These are phyloP conservation scores for Eremochloa ophiuroides DNA, from an alignment of 176 grass and related monocot species.

Conservation along the genomic window DNA sequence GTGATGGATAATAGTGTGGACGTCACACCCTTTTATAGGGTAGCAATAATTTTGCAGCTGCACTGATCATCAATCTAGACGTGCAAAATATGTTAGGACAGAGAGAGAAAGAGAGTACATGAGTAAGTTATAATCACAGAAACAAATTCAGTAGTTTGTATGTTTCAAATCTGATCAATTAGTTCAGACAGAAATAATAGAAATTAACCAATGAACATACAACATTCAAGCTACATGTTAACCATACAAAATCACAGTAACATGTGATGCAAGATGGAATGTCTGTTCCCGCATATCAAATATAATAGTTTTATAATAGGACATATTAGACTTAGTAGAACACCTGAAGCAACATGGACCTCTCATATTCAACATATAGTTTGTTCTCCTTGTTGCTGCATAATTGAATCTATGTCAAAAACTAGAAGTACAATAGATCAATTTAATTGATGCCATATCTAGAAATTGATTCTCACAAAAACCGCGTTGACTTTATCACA, in stretches of 20 bases:
- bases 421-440: neutral
- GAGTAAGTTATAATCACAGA: neutral
- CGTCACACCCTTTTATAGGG: no score
- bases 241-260: neutral
- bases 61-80: no score
- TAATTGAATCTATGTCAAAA: slow-evolving; percentile 21
- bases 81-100: no score
- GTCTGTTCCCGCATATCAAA: slow-evolving; percentile 16
- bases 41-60: no score
- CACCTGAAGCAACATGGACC: slow-evolving; percentile 90
- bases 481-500: slow-evolving; percentile 93
- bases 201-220: neutral
- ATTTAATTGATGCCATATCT: slow-evolving; percentile 10
- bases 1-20: no score
- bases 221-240: neutral
- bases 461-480: slow-evolving; percentile 63
- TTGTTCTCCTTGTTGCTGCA: slow-evolving; percentile 94
- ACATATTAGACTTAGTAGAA: neutral
- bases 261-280: neutral
- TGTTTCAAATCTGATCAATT: neutral
- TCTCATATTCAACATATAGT: slow-evolving; percentile 83
- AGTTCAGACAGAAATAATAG: slow-evolving; percentile 10
- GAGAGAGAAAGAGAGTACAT: no score
- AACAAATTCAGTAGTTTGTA: slow-evolving; percentile 3
- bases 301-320: neutral